Base-by-base conservation (phyloP, 345 rosid genomes). In the Eucalyptus erythrocorys region DNA sequence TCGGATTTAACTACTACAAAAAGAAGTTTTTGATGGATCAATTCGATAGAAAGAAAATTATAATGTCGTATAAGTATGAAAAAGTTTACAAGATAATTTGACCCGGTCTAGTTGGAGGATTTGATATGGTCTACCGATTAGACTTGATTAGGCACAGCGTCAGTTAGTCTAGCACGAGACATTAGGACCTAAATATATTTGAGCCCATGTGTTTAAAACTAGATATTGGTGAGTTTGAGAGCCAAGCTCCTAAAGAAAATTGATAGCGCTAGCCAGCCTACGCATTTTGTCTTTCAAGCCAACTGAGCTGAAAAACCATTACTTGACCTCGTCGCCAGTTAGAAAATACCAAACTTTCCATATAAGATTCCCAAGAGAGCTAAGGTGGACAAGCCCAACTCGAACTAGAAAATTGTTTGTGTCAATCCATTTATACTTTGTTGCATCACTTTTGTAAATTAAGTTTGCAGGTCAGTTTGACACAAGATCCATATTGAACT, bases 321-420 rank as follows among this genome's bases (percentile, higher is more conserved):
- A 51, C 57, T 51, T 19, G 57, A 0, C n/a, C n/a, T 57, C 15
- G 15, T 57, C n/a, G 4, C 6, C 0, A 6, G 0, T 59, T 59
- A 59, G n/a, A 55, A 57, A 57, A 5, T 26, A 57, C n/a, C 14
- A 11, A 57, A 24, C 0, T 51, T 51, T 51, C 1, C 0, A 0
- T 3, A 7, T 51, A 51, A 51, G 57, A 51, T 3, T 51, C 7
- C 1, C 1, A 51, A 0, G 13, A 24, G 30, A 13, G 61, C 13
- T 5, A 8, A 55, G 1, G 61, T 55, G 61, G 61, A 55, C 61
- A 55, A 55, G 13, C 30, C 61, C 61, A 24, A 10, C 30, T 55
- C 1, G 0, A 55, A 55, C 13, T 1, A 10, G 6, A 55, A 53
- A 55, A 24, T 55, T 55, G 0, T 10, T 55, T 24, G 61, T 9